Evolutionary conservation across 1,284 basidiomycete genomes (phyloP).

Genomic region (Leucoagaricus sp.): DNA sequence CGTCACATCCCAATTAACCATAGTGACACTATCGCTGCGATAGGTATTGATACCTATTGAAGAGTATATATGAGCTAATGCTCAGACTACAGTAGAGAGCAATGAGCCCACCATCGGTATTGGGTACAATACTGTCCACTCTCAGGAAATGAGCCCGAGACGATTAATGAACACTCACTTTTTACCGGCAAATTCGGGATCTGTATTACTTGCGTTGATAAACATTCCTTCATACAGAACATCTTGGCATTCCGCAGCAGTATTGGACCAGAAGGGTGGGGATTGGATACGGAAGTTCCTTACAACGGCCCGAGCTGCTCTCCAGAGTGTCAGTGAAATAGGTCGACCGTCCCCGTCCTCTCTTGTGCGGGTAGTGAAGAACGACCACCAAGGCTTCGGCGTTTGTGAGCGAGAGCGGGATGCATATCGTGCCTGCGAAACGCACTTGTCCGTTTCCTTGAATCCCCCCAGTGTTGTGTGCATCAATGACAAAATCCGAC

Average conservation of each 20-base stretch:
- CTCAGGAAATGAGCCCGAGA: neutral
- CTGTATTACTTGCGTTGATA: conserved; percentile 62
- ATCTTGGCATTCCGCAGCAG: conserved; percentile 53
- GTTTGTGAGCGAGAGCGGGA: neutral
- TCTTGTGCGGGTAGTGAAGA: conserved; percentile 33
- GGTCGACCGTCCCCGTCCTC: conserved; percentile 65
- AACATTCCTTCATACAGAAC: conserved; percentile 63
- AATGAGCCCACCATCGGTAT: conserved; percentile 56
- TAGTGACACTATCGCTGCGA: conserved; percentile 50
- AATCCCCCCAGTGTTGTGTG: conserved; percentile 60
- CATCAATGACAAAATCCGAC: conserved; percentile 59
- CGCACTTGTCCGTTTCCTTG: conserved; percentile 61
- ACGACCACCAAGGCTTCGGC: conserved; percentile 38
- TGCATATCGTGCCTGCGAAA: neutral
- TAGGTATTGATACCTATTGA: conserved; percentile 59
- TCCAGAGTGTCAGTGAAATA: conserved; percentile 57
- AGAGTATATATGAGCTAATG: neutral
- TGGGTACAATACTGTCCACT: conserved; percentile 54
- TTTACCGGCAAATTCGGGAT: conserved; percentile 44
- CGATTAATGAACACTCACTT: conserved; percentile 40
- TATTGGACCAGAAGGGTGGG: conserved; percentile 69
- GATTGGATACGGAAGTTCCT: conserved; percentile 56
- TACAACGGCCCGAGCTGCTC: conserved; percentile 48
- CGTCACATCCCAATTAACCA: conserved; percentile 60
- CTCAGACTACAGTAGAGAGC: too few species aligned